These are phyloP conservation scores for Pholiota microspora DNA, from an alignment of 768 basidiomycete genomes.

Conservation along the genomic window DNA sequence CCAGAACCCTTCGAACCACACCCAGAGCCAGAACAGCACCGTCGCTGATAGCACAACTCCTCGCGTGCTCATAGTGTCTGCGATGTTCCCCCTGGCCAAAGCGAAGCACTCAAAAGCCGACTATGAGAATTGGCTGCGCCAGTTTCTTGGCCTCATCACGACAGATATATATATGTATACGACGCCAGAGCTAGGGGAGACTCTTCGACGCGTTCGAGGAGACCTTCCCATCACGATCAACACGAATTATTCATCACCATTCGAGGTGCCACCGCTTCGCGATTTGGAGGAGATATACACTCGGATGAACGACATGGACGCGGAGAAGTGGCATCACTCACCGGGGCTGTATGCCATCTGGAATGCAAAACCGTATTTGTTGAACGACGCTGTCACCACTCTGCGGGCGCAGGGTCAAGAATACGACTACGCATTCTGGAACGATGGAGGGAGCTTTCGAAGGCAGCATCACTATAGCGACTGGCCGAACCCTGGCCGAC, in stretches of 20 bases:
- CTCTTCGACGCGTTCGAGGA: conserved; percentile 32
- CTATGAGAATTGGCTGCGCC: conserved; percentile 43
- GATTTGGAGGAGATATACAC: conserved; percentile 33
- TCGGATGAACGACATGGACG: conserved; percentile 42
- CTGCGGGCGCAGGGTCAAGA: conserved; percentile 21
- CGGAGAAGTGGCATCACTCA: conserved; percentile 39
- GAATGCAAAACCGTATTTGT: conserved; percentile 52
- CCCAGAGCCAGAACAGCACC: background rate
- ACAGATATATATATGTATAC: conserved; percentile 56
- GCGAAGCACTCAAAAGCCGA: conserved; percentile 46
- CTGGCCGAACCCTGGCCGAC: conserved; percentile 45
- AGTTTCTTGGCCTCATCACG: conserved; percentile 40
- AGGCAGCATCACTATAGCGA: conserved; percentile 36
- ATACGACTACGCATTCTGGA: conserved; percentile 60
- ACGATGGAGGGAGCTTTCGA: conserved; percentile 53
- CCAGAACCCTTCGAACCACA: background rate
- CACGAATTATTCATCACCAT: conserved; percentile 43
- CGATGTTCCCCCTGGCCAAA: conserved; percentile 49
- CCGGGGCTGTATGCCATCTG: conserved; percentile 52
- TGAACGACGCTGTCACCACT: conserved; percentile 39
- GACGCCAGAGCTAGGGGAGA: conserved; percentile 34
- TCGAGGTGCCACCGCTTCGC: conserved; percentile 45
- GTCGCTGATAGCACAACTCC: background rate
- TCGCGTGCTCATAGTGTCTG: conserved; percentile 49
- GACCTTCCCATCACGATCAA: conserved; percentile 38